Evolutionary conservation across 2,329 filamentous ascomycete genomes (phyloP).

Genomic region (Hymenoscyphus occultus): DNA sequence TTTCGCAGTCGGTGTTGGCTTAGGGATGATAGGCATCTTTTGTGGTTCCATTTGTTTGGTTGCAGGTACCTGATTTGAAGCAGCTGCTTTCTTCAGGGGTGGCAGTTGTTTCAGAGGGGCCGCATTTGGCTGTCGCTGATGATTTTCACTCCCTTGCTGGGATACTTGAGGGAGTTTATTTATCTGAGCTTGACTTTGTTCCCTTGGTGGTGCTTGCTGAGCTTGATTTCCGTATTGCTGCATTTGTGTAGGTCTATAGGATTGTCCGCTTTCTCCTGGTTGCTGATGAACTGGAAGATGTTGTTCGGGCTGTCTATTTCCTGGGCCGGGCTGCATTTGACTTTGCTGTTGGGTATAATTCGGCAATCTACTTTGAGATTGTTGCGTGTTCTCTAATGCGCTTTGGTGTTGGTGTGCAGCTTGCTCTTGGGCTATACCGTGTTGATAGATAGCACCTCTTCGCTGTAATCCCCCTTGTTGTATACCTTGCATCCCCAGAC

Average conservation of each 20-base stretch:
- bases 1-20: neutral
- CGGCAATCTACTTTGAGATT: neutral
- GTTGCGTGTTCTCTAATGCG: neutral
- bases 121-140: neutral
- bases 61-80: neutral
- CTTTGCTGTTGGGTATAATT: neutral
- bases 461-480: too few relatives aligned
- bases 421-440: too few relatives aligned
- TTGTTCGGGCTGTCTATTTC: neutral
- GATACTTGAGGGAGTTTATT: neutral
- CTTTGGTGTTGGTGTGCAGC: too few relatives aligned
- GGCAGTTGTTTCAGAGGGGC: neutral
- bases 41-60: neutral
- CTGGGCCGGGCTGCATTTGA: too few relatives aligned
- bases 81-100: neutral
- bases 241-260: neutral
- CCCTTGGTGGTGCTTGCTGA: neutral
- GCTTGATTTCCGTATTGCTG: neutral
- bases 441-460: too few relatives aligned
- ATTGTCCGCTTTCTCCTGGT: neutral
- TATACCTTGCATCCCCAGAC: too few relatives aligned
- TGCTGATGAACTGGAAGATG: neutral
- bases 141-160: neutral
- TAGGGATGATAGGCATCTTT: neutral
- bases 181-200: neutral